phyloP scores from a whole-genome alignment of 805 yeast genomes.

The Candida succiphila region DNA sequence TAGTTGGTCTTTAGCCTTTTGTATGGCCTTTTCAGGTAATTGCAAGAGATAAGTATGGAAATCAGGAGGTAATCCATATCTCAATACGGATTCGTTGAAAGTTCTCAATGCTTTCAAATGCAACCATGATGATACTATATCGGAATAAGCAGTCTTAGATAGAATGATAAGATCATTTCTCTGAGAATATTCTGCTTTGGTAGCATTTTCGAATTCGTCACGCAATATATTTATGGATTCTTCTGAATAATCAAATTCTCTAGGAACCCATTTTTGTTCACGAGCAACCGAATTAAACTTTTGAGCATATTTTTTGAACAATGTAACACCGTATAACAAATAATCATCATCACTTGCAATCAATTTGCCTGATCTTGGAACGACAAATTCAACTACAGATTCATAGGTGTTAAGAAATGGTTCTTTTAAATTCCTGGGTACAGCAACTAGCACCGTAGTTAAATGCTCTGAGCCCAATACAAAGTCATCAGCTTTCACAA shows the following conservation, averaged over 20 bases:
- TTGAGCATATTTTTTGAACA: constrained; percentile 72
- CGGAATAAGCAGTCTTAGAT: constrained; percentile 83
- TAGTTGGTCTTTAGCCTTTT: constrained; percentile 60
- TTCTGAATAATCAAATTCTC: constrained; percentile 85
- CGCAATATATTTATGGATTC: constrained; percentile 61
- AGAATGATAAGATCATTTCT: constrained; percentile 74
- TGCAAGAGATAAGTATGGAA: constrained; percentile 48
- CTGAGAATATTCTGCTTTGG: constrained; percentile 61
- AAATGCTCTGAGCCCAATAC: constrained; percentile 81
- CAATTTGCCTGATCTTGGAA: constrained; percentile 77
- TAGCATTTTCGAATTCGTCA: constrained; percentile 70
- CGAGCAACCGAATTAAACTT: constrained; percentile 65
- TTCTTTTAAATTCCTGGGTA: constrained; percentile 55
- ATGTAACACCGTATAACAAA: constrained; percentile 62
- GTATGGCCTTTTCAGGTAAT: constrained; percentile 32
- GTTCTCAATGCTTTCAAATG: constrained; percentile 82
- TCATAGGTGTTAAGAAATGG: constrained; percentile 70
- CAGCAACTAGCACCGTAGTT: constrained; percentile 78
- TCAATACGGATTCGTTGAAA: constrained; percentile 85
- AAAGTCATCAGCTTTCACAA: constrained; percentile 76
- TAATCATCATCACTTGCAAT: constrained; percentile 70
- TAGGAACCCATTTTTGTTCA: constrained; percentile 83
- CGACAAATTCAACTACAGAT: constrained; percentile 67
- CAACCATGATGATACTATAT: constrained; percentile 77
- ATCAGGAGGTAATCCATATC: constrained; percentile 95